These are phyloP conservation scores for Citrus mangshanensis DNA, from an alignment of 345 rosid species.

Conservation along the genomic window DNA sequence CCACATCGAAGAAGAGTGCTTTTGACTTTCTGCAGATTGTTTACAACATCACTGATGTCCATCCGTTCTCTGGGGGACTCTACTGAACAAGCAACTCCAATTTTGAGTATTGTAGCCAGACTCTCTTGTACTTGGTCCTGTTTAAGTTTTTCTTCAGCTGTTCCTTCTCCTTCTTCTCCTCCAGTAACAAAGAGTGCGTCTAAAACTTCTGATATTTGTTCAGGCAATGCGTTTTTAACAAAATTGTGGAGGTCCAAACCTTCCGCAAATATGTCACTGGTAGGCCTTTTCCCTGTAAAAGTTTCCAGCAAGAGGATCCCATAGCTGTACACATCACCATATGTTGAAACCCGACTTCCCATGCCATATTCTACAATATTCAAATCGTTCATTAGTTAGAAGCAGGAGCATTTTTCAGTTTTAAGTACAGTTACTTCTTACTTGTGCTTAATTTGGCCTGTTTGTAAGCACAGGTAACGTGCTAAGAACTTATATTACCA, in stretches of 20 bases:
- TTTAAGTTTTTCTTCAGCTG: not conserved
- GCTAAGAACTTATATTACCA: not conserved
- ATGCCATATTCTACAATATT: slow-evolving; percentile 25
- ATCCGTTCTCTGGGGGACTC: not conserved
- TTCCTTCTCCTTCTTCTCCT: not conserved
- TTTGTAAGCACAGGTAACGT: not conserved
- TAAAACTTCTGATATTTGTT: slow-evolving; percentile 8
- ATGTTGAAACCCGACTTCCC: slow-evolving; percentile 24
- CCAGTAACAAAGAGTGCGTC: slow-evolving; percentile 9
- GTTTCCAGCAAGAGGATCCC: slow-evolving; percentile 38
- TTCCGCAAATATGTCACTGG: slow-evolving; percentile 26
- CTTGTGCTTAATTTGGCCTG: not conserved
- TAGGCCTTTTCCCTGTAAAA: slow-evolving; percentile 29
- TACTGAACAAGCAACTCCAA: slow-evolving; percentile 24
- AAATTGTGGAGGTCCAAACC: slow-evolving; percentile 25
- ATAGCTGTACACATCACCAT: slow-evolving; percentile 36
- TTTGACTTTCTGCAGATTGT: slow-evolving; percentile 20
- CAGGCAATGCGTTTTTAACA: slow-evolving; percentile 19
- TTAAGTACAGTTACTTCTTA: not conserved
- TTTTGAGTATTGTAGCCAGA: slow-evolving; percentile 11
- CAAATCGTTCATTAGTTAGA: not conserved
- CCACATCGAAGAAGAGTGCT: not conserved
- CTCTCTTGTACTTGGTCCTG: not conserved
- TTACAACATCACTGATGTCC: slow-evolving; percentile 14
- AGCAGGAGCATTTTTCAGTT: not conserved